Evolutionary conservation across 129 eudicot genomes (phyloP), one percentile per base, ranked within the genome.

Genomic region (Helianthus annuus): DNA sequence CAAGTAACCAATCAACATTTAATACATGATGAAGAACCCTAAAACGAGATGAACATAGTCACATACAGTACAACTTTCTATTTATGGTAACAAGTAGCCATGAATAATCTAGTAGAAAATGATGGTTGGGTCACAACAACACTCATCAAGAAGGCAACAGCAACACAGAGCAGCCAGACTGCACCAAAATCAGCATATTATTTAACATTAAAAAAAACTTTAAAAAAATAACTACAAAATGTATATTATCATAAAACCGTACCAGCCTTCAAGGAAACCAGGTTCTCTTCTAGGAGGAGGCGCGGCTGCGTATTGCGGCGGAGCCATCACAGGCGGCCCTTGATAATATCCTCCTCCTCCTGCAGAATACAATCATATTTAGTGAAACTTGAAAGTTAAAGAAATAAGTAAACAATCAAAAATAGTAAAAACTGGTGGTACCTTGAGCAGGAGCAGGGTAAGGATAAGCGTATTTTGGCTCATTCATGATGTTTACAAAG

Each of bases 281-380:
- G 87, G 76, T 52, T 91, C 84, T 65, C 83, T 79, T 53, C 82
- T 76, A 8, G 92, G 96, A 24, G 97, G 93, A 14, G 97, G 90
- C 29, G 92, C 80, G 29, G 90, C 87, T 46, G 88, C 85, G 45
- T 87, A 88, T 17, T 86, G 96, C 2, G 97, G 97, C 0, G 97
- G 97, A 54, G 97, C 96, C 97, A 91, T 86, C 64, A 91, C 97
- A 7, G 97, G 96, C 49, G 97, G 97, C 42, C 97, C 97, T 78
- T 91, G 95, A 73, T 91, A 91, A 51, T 84, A 87, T 38, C 95
- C 96, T 39, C 45, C 45, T 0, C 22, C 22, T 39, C 45, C 76
- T 2, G 73, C 24, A 29, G 45, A 36, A 54, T 48, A 74, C 3
- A 15, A 27, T 34, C 32, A 27, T 39, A 29, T 14, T 29, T 4